Percentiles rank a stretch among this genome's conserved stretches.
Conservation (phyloP, 257 asterid genomes). For the Asclepias syriaca region DNA sequence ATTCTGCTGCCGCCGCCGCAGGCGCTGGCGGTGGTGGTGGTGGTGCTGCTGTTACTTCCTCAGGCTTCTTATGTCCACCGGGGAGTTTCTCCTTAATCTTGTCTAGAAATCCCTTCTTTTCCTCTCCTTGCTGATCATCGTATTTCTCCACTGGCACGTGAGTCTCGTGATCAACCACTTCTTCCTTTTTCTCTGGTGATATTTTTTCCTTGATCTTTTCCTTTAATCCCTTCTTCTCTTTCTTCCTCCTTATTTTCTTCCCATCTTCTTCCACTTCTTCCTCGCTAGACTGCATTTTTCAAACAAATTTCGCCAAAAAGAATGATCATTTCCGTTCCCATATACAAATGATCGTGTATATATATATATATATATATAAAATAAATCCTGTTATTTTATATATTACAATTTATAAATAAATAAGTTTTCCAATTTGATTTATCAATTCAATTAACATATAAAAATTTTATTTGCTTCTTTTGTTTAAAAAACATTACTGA, state of each 20-base stretch:
- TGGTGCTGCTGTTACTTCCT: conserved; percentile 29
- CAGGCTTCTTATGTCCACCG: conserved; percentile 44
- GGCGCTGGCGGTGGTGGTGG: conserved; percentile 23
- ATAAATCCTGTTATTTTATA: too few relatives aligned
- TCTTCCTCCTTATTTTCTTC: conserved; percentile 54
- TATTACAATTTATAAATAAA: too few relatives aligned
- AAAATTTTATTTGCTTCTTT: too few relatives aligned
- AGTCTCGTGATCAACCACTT: conserved; percentile 24
- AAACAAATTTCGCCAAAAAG: too few relatives aligned
- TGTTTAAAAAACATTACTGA: too few relatives aligned
- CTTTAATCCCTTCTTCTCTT: conserved; percentile 65
- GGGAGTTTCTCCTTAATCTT: conserved; percentile 82
- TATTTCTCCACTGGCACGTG: conserved; percentile 26
- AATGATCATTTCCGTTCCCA: too few relatives aligned
- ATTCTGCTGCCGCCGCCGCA: conserved; percentile 18
- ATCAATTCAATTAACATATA: too few relatives aligned
- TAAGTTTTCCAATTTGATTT: too few relatives aligned
- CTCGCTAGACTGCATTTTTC: conserved; percentile 56
- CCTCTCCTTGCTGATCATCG: conserved; percentile 41
- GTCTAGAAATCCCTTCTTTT: conserved; percentile 71
- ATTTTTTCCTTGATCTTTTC: conserved; percentile 52
- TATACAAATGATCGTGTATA: too few relatives aligned
- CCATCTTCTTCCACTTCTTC: conserved; percentile 66
- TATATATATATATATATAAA: too few relatives aligned
- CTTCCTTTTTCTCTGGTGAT: conserved; percentile 34